Evolutionary conservation across 2,329 filamentous ascomycete genomes (phyloP).

Genomic region (Trichoderma atrobrunneum): DNA sequence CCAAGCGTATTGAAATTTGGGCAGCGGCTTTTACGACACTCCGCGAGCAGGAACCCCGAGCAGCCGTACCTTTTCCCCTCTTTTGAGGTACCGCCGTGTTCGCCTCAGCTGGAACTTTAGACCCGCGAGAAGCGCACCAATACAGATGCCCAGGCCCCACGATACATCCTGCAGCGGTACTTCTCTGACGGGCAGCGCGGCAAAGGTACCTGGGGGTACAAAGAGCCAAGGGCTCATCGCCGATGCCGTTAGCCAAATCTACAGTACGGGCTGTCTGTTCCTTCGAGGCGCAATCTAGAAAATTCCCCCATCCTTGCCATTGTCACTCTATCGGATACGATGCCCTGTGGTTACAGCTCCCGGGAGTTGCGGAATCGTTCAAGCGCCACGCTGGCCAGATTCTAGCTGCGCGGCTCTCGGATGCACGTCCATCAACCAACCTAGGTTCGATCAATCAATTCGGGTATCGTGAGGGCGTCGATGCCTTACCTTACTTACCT

Average conservation of each 20-base stretch:
- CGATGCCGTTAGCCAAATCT: neutral
- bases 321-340: neutral
- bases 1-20: neutral
- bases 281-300: constrained; percentile 17
- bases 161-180: neutral
- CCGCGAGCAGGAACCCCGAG: neutral
- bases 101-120: neutral
- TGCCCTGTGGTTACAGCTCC: neutral
- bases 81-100: neutral
- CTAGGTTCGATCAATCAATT: neutral
- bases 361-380: neutral
- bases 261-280: neutral
- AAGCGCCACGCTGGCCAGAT: constrained; percentile 1
- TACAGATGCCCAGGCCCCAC: neutral
- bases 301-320: neutral
- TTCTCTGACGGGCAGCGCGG: neutral
- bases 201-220: neutral
- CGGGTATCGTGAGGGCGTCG: neutral
- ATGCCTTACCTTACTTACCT: neutral
- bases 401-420: neutral
- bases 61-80: constrained; percentile 7
- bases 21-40: neutral
- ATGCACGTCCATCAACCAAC: neutral
- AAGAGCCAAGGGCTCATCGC: neutral
- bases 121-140: neutral